Percentiles rank a stretch among this genome's conserved stretches.
phyloP scores from a whole-genome alignment of 192 early-diverging fungal species.

The Mortierella alpina region DNA sequence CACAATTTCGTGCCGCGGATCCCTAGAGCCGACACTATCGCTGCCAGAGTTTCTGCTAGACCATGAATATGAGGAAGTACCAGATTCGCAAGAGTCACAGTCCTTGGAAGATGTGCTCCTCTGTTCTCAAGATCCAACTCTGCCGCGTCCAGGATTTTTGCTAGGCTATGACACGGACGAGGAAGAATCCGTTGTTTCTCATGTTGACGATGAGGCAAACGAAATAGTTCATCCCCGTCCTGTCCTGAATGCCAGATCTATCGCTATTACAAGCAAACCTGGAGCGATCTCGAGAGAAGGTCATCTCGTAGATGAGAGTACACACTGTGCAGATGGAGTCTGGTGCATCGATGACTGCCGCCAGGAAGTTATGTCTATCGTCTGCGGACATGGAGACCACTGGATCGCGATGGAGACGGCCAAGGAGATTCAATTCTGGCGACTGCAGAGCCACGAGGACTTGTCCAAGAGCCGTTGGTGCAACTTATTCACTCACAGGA shows the following conservation, averaged over 20 bases:
- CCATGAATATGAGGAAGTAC: constrained; percentile 10
- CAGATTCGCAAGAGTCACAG: background rate
- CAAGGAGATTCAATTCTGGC: constrained; percentile 20
- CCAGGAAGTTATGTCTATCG: background rate
- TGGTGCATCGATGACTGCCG: constrained; percentile 27
- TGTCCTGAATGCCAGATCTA: too few species aligned
- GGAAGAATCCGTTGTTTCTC: too few species aligned
- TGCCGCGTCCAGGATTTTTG: background rate
- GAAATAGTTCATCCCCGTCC: too few species aligned
- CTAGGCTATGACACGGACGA: too few species aligned
- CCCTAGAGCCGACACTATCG: constrained; percentile 7
- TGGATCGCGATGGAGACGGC: constrained; percentile 26
- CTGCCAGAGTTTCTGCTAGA: constrained; percentile 17
- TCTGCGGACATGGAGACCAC: constrained; percentile 7
- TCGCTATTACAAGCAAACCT: background rate
- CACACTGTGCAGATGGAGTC: constrained; percentile 16
- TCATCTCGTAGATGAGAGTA: background rate
- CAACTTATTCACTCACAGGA: constrained; percentile 1
- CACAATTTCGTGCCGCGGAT: background rate
- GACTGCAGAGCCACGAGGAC: background rate
- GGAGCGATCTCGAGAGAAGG: background rate
- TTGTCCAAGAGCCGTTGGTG: constrained; percentile 19
- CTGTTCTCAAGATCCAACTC: background rate
- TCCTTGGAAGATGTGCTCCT: background rate
- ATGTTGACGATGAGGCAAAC: too few species aligned